Evolutionary conservation across 2,329 filamentous ascomycete genomes (phyloP), one percentile per base, ranked within the genome.

Genomic region (Colletotrichum theobromicola): DNA sequence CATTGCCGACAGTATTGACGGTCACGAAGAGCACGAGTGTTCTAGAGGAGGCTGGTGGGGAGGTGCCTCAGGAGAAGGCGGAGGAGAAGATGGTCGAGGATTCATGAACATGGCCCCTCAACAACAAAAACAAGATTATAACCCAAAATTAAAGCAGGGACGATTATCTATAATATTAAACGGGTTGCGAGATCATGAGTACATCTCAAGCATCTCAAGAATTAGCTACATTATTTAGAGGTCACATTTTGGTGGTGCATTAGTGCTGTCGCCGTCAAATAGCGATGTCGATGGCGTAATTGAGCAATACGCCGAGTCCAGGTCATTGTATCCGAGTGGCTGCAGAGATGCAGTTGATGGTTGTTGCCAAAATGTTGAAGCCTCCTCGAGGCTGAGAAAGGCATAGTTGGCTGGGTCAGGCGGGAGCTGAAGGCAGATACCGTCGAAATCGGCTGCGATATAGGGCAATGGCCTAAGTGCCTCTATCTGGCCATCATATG

Each of bases 1-100:
- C 82, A 7, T 78, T 88, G 62, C 86, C 87, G 4, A 81, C 84
- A 0, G 85, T 88, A 5, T 80, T 81, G 77, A 83, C 85, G 1
- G 84, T 88, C 5, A 75, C 77, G 3, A 76, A 79, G 63, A 79
- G 77, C 24, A 82, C 81, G 1, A 69, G 70, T 28, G 74, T 77
- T 2, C 77, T 79, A 53, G 74, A 78, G 21, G 80, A 81, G 71
- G 77, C 79, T 4, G 80, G 79, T 1, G 67, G 55, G 6, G 61
- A 42, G 46, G 26, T 62, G 3, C 50, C 55, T 12, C n/a, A 24
- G 37, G 64, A 30, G 32, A 75, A 73, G 32, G 53, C n/a, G 12
- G 67, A 77, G 35, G 77, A 76, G 13, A 77, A 77, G 67, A 62
- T 70, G 58, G 75, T 70, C 3, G 64, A 77, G 46, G 60, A 72